A percentile compares a stretch with the other conserved stretches of the same genome.
These are phyloP conservation scores for Aschersonia sp. DNA, from an alignment of 2,329 filamentous ascomycete genomes.

Conservation along the genomic window DNA sequence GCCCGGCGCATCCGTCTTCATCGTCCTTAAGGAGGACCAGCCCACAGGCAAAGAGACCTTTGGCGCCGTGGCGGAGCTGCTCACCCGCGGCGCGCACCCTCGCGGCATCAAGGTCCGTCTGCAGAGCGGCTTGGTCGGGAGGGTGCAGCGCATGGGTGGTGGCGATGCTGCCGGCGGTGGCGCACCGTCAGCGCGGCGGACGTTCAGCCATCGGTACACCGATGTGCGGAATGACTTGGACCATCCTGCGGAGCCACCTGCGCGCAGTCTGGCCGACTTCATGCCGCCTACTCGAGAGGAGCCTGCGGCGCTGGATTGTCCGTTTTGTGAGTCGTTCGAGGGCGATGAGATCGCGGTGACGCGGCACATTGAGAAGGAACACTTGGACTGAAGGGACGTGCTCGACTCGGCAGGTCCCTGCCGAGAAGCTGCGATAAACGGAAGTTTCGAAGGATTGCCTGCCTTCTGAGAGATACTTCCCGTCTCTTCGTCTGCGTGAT, in stretches of 20 bases:
- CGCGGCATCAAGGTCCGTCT: constrained; percentile 69
- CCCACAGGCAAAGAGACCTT: constrained; percentile 56
- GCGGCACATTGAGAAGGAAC: constrained; percentile 41
- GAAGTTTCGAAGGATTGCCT: not conserved
- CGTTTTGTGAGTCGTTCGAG: constrained; percentile 51
- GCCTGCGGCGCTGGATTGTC: constrained; percentile 30
- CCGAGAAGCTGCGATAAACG: not conserved
- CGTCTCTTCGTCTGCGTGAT: too few relatives aligned
- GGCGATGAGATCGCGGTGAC: constrained; percentile 55
- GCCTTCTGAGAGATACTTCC: too few relatives aligned
- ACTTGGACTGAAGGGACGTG: constrained; percentile 10
- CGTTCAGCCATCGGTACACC: constrained; percentile 16
- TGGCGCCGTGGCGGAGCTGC: constrained; percentile 50
- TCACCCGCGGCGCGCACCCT: constrained; percentile 62
- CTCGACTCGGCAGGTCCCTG: not conserved
- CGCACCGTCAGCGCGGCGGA: constrained; percentile 1
- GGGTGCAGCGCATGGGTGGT: constrained; percentile 51
- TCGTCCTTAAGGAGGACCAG: constrained; percentile 65
- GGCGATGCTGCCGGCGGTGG: constrained; percentile 1
- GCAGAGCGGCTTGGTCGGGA: constrained; percentile 54
- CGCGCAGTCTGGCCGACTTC: constrained; percentile 29
- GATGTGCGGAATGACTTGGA: constrained; percentile 21
- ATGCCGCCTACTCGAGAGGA: constrained; percentile 25
- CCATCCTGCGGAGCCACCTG: constrained; percentile 21
- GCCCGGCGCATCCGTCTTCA: constrained; percentile 51